Base-by-base conservation (phyloP, 2,329 filamentous ascomycete genomes). In the Furcasterigmium furcatum region DNA sequence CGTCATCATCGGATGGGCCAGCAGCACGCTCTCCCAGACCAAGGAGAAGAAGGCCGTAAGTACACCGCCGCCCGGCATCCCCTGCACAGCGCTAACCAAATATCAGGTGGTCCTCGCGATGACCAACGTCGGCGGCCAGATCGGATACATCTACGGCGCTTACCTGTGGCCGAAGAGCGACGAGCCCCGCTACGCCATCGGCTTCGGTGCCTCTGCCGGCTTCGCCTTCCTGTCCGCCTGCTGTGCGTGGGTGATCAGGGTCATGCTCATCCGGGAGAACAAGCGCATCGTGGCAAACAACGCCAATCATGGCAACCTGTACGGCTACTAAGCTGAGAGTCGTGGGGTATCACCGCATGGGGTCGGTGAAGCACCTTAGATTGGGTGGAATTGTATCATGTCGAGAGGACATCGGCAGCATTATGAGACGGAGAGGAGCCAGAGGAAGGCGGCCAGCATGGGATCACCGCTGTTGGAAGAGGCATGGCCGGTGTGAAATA, bases 121-220 rank as follows among this genome's bases (percentile, higher is more conserved):
- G 57, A 73, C 73, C 5, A 76, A 73, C 20, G 72, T 72, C 1
- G 65, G 71, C 20, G 70, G 68, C 20, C 18, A 71, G 52, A 69
- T 71, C 13, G 68, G 66, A 3, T 74, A 73, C 52, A 71, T 76
- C 38, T 77, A 73, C 53, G 71, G 71, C n/a, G 70, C 72, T 2
- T 76, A 76, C 49, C 58, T 77, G 4, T 76, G 72, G 71, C 71
- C 71, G 5, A 65, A 66, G 19, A 65, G 50, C 9, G 71, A 74
- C 45, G 61, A 57, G 29, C 73, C 73, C 0, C 60, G 70, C 19
- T 77, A 74, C 47, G 62, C 59, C 1, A 72, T 75, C 41, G 66
- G 64, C 0, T 68, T 71, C 13, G 70, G 68, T 5, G 69, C 71
- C 12, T 74, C 70, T 1, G 63, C 69, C 3, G 71, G 66, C 1